Evolutionary conservation across 768 basidiomycete genomes (phyloP), one percentile per base, ranked within the genome.

Genomic region (Tephrocybe sp.): DNA sequence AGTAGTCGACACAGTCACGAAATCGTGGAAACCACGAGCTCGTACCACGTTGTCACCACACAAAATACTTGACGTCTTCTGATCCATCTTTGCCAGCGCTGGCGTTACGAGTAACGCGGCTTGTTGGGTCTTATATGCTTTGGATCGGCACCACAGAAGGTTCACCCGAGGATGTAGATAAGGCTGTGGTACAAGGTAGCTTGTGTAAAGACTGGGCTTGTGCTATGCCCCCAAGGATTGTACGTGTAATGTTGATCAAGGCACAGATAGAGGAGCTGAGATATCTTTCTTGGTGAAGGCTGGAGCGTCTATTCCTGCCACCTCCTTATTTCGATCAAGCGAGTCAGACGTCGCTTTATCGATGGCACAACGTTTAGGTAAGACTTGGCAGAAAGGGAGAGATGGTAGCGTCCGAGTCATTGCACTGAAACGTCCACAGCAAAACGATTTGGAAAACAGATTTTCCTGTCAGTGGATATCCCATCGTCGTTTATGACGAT

Each of bases 281-380:
- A 40, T 27, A 33, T 24, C 29, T 38, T 40, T 49, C n/a, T n/a
- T n/a, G n/a, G n/a, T n/a, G 13, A 55, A 74, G 72, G 49, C 56
- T 49, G 69, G 64, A 49, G 64, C 59, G 25, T 61, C 69, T 13
- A 66, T 71, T 30, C 69, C 82, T 31, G 83, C 78, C 36, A 87
- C 86, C 27, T 71, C 78, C 52, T 66, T 91, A 56, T 85, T 84
- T 67, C 78, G 85, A 52, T 73, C 81, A 22, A 70, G 78, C 24
- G 71, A 69, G 50, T 78, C 80, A 42, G 88, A 89, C 64, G 69
- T 77, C 18, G 81, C 88, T 42, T 67, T 82, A 55, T 70, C 84
- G 50, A 89, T 93, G 84, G 84, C 87, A 40, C 83, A 83, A 66
- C 81, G 91, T 63, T 74, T 92, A 63, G 88, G 90, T 91, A 70